Percentiles rank a stretch among this genome's conserved stretches.
phyloP scores from a whole-genome alignment of 805 yeast genomes.

The Teunomyces cretensis region DNA sequence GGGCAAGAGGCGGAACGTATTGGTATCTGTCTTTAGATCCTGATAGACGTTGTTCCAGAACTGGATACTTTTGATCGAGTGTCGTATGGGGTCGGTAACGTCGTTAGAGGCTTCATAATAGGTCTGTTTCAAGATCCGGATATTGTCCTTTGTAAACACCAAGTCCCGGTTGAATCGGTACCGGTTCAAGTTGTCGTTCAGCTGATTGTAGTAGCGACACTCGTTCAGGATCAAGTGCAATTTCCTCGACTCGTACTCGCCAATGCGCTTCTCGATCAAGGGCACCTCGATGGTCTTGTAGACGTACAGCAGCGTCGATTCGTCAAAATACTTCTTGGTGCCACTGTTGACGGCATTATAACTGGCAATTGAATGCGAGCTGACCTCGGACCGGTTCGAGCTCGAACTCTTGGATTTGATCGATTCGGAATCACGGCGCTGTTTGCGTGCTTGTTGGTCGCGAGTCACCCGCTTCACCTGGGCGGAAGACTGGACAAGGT shows the following conservation, averaged over 20 bases:
- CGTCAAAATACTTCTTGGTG: slow-evolving; percentile 14
- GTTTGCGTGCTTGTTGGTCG: slow-evolving; percentile 5
- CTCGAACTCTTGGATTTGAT: slow-evolving; percentile 1
- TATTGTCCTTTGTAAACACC: slow-evolving; percentile 11
- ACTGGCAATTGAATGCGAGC: not conserved
- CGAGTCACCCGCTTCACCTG: slow-evolving; percentile 7
- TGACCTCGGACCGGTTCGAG: not conserved
- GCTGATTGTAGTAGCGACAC: slow-evolving; percentile 5
- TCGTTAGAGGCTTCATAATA: slow-evolving; percentile 14
- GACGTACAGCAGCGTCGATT: slow-evolving; percentile 9
- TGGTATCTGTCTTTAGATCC: slow-evolving; percentile 23
- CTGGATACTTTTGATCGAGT: slow-evolving; percentile 10
- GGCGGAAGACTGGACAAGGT: slow-evolving; percentile 6
- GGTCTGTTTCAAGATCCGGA: slow-evolving; percentile 14
- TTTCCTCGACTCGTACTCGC: slow-evolving; percentile 12
- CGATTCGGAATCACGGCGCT: slow-evolving; percentile 1
- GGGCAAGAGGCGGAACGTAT: slow-evolving; percentile 12
- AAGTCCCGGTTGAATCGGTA: slow-evolving; percentile 5
- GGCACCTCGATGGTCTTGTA: slow-evolving; percentile 6
- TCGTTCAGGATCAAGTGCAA: slow-evolving; percentile 8
- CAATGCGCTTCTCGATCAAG: slow-evolving; percentile 11
- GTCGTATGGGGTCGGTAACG: not conserved
- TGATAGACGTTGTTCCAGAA: slow-evolving; percentile 34
- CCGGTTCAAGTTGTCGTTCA: slow-evolving; percentile 12
- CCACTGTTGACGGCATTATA: not conserved